Evolutionary conservation across 2,329 filamentous ascomycete species (phyloP).

Genomic region (Paraconiothyrium sp.): DNA sequence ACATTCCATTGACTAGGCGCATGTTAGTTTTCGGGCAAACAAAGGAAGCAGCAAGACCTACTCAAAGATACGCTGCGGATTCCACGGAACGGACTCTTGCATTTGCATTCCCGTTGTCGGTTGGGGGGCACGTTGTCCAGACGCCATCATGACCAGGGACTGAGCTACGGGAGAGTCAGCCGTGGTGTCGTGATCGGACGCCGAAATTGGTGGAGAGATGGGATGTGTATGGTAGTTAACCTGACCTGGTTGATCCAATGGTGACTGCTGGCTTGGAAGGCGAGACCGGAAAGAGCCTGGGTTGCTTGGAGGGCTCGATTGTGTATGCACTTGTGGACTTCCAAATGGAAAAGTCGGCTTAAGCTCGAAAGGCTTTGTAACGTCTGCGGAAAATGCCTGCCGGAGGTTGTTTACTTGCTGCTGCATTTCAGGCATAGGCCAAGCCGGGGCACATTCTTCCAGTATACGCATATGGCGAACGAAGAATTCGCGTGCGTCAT

Average conservation of each 20-base stretch:
- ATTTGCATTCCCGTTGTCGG: conserved; percentile 66
- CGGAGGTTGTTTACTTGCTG: conserved; percentile 88
- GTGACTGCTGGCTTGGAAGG: conserved; percentile 56
- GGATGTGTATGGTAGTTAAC: conserved; percentile 74
- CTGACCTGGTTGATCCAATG: conserved; percentile 63
- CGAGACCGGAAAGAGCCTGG: conserved; percentile 61
- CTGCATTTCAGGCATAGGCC: conserved; percentile 90
- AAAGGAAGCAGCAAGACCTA: conserved; percentile 58
- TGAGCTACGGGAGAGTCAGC: conserved; percentile 78
- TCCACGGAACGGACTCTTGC: conserved; percentile 76
- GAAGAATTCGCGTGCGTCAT: conserved; percentile 87
- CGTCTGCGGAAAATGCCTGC: conserved; percentile 89
- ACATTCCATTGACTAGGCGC: conserved; percentile 85
- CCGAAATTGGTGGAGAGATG: conserved; percentile 82
- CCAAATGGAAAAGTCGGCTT: conserved; percentile 89
- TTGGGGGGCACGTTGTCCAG: conserved; percentile 61
- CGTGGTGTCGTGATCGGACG: conserved; percentile 76
- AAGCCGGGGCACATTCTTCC: conserved; percentile 82
- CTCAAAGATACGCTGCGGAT: conserved; percentile 89
- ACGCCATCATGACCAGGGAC: conserved; percentile 75
- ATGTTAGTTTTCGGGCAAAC: conserved; percentile 24
- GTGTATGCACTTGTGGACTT: conserved; percentile 72
- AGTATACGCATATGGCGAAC: conserved; percentile 93
- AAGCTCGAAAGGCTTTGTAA: conserved; percentile 84
- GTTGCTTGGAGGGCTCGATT: conserved; percentile 69